These are phyloP conservation scores for Phoma sp. DNA, from an alignment of 2,329 filamentous ascomycete genomes.

Conservation along the genomic window DNA sequence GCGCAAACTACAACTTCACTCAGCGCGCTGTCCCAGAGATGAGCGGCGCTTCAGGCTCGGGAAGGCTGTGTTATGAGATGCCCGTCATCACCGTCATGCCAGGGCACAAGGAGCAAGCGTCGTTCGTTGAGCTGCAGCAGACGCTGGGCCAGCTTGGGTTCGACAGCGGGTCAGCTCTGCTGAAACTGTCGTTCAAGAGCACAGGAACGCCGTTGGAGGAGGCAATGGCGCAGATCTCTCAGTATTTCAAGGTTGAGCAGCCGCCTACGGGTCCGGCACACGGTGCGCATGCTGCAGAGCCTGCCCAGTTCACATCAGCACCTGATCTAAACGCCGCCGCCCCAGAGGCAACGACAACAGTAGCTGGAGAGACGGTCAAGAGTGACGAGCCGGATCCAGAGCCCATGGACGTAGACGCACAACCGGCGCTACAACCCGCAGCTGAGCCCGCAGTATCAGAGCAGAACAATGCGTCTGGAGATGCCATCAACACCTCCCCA, in stretches of 20 bases:
- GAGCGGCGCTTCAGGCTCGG: conserved; percentile 62
- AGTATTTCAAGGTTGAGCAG: conserved; percentile 68
- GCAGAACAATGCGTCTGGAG: conserved; percentile 21
- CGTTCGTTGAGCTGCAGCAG: conserved; percentile 85
- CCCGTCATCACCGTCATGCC: conserved; percentile 86
- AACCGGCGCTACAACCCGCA: conserved; percentile 18
- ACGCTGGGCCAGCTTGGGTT: conserved; percentile 85
- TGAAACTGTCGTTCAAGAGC: conserved; percentile 76
- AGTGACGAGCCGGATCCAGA: conserved; percentile 33
- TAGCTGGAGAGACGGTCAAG: conserved; percentile 34
- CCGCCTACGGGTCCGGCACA: conserved; percentile 31
- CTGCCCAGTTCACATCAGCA: conserved; percentile 35
- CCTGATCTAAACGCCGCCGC: conserved; percentile 30
- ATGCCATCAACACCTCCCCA: conserved; percentile 25
- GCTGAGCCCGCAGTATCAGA: conserved; percentile 22
- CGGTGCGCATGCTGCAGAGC: conserved; percentile 35
- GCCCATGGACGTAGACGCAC: conserved; percentile 40
- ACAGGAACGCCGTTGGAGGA: conserved; percentile 82
- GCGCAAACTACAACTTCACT: conserved; percentile 73
- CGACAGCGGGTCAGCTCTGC: conserved; percentile 79
- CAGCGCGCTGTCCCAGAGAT: conserved; percentile 75
- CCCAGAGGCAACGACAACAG: conserved; percentile 31
- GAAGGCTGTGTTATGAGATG: conserved; percentile 85
- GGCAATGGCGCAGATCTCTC: conserved; percentile 80
- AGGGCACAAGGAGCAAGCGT: conserved; percentile 68